Base-by-base conservation (phyloP, 768 basidiomycete genomes). In the Tricholomella constricta region DNA sequence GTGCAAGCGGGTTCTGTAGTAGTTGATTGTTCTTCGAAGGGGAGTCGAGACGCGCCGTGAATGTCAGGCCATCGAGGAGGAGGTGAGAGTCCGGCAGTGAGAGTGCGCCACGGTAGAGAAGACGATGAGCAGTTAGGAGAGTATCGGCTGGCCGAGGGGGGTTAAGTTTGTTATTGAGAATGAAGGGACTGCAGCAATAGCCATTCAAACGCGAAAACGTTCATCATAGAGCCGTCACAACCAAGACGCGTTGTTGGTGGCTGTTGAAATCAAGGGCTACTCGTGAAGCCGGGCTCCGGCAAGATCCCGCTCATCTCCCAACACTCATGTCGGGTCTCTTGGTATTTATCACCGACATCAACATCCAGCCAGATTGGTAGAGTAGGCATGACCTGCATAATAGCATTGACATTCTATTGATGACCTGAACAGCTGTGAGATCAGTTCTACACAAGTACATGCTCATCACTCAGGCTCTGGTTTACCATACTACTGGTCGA, bases 101-200 rank as follows among this genome's bases (percentile, higher is more conserved):
- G 8, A 91, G 74, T 0, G 88, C 80, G 7, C 89, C 89, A 45
- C 89, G 84, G 62, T 89, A 91, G 22, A 91, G 78, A 0, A 89
- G 77, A 35, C 89, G 85, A 57, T 80, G 73, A 10, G 63, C 31
- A 47, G 43, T 52, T 9, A 46, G 51, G 11, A 37, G 37, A 25
- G 55, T 23, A 14, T 60, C 60, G 17, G 45, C 17, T 37, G 51
- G 46, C 14, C 57, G 58, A 31, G 62, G 62, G 67, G 62, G 1
- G 62, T 67, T 7, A 62, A 55, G 3, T 59, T 56, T 2, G 51
- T 59, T 44, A 59, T 56, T 48, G 61, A 52, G 35, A 47, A 42
- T 10, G 29, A 22, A 31, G 54, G 56, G 2, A 35, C 29, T 17
- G 44, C 40, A 55, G 52, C 48, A 25, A n/a, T n/a, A n/a, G 51